Evolutionary conservation across 108 stramenopile species (phyloP).

Genomic region (Pseudonitzschia multistriata): DNA sequence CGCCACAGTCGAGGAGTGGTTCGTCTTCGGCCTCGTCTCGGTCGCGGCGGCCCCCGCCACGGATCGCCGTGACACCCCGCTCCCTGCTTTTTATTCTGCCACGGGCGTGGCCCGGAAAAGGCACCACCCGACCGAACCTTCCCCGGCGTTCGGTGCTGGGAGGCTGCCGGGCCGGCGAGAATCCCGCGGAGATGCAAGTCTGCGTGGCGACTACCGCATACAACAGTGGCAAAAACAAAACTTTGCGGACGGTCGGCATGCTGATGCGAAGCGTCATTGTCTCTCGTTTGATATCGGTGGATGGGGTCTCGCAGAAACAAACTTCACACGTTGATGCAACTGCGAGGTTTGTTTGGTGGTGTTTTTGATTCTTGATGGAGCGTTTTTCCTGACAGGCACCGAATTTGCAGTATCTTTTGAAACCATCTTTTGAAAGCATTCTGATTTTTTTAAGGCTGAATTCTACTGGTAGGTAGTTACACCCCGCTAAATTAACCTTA

Average conservation of each 20-base stretch:
- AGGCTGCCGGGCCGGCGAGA: neutral
- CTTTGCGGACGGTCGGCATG: neutral
- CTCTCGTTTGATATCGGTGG: neutral
- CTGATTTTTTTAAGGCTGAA: too few relatives aligned
- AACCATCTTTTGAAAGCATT: too few relatives aligned
- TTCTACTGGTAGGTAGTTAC: too few relatives aligned
- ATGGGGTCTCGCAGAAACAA: too few relatives aligned
- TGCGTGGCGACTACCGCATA: neutral
- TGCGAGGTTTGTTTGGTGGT: too few relatives aligned
- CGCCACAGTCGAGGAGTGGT: conserved; percentile 7
- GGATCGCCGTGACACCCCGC: neutral
- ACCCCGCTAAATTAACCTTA: too few relatives aligned
- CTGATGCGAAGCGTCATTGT: neutral
- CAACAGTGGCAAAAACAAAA: neutral
- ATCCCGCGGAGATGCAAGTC: neutral
- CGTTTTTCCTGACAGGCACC: too few relatives aligned
- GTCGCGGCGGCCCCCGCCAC: neutral
- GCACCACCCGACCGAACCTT: neutral
- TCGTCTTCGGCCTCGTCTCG: neutral
- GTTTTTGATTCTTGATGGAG: too few relatives aligned
- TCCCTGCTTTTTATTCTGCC: neutral
- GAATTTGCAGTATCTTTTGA: too few relatives aligned
- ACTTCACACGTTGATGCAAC: too few relatives aligned
- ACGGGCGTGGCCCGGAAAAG: neutral
- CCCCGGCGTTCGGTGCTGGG: neutral